Percentiles rank a stretch among this genome's conserved stretches.
Conservation (phyloP, 176 grass and related monocot genomes). For the Echinochloa phyllopogon region DNA sequence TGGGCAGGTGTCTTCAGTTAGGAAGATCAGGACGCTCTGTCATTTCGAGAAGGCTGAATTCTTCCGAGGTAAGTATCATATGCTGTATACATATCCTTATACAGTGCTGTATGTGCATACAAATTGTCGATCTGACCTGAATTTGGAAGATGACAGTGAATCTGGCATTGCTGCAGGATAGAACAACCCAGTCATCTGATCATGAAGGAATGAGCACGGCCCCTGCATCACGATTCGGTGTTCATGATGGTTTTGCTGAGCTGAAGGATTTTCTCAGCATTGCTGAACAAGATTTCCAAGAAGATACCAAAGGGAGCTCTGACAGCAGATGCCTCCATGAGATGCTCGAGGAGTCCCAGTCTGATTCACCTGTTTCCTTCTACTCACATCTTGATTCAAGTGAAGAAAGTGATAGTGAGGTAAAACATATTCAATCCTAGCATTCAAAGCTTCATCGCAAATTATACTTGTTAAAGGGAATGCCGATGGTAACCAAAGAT, state of each 20-base stretch:
- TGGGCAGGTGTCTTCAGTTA: slow-evolving; percentile 60
- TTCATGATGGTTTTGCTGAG: slow-evolving; percentile 41
- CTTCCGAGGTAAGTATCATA: slow-evolving; percentile 32
- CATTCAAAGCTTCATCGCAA: background rate
- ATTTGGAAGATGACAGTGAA: slow-evolving; percentile 33
- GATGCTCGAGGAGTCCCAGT: slow-evolving; percentile 85
- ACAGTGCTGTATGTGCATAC: background rate
- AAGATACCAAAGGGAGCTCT: slow-evolving; percentile 69
- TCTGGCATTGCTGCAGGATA: slow-evolving; percentile 56
- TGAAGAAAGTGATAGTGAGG: slow-evolving; percentile 73
- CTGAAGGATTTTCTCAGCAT: slow-evolving; percentile 56
- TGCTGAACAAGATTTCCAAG: slow-evolving; percentile 48
- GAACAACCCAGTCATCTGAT: slow-evolving; percentile 7
- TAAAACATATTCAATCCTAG: slow-evolving; percentile 36
- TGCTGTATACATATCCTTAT: slow-evolving; percentile 20
- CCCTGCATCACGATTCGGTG: slow-evolving; percentile 36
- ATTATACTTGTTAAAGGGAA: background rate
- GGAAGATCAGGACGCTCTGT: slow-evolving; percentile 43
- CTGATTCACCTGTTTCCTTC: slow-evolving; percentile 75
- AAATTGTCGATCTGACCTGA: slow-evolving; percentile 24
- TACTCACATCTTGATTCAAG: slow-evolving; percentile 70
- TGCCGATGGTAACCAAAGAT: background rate
- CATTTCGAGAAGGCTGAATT: slow-evolving; percentile 38
- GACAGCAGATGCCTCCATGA: slow-evolving; percentile 95
- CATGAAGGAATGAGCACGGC: slow-evolving; percentile 39